Conservation (phyloP, 805 yeast genomes). For the Hanseniaspora lachancei region DNA sequence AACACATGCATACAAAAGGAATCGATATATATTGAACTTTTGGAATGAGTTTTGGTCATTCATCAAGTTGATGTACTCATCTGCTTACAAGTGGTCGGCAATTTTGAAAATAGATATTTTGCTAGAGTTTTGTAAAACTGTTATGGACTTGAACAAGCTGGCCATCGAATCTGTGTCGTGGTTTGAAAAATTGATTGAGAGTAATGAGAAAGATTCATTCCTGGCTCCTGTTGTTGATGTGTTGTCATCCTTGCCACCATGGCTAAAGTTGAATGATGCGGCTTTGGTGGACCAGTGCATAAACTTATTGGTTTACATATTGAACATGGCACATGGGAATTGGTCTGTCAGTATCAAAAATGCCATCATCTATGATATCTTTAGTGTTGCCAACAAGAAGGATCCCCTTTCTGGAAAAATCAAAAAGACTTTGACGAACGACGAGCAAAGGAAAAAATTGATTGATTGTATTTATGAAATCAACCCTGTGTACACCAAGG, state of each 20-base stretch:
- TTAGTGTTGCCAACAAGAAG: constrained; percentile 57
- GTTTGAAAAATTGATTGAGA: constrained; percentile 3
- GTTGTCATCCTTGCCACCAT: constrained; percentile 53
- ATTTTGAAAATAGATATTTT: constrained; percentile 42
- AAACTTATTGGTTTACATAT: constrained; percentile 47
- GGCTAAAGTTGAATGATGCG: constrained; percentile 74
- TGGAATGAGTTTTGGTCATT: constrained; percentile 71
- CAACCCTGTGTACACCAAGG: constrained; percentile 5
- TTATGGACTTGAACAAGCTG: constrained; percentile 60
- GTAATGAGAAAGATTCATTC: constrained; percentile 19
- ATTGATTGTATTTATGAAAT: constrained; percentile 6
- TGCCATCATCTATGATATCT: constrained; percentile 45
- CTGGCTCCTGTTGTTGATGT: constrained; percentile 47
- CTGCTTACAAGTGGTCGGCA: constrained; percentile 66
- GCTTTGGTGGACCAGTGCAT: constrained; percentile 59
- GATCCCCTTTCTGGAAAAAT: constrained; percentile 33
- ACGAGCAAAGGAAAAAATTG: constrained; percentile 8
- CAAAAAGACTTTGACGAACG: constrained; percentile 7
- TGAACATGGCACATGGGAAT: constrained; percentile 46
- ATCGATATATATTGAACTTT: constrained; percentile 28
- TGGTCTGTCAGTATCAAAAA: constrained; percentile 28
- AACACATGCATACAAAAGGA: constrained; percentile 18
- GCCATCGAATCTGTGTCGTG: constrained; percentile 45
- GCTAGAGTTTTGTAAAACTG: constrained; percentile 75
- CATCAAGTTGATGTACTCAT: constrained; percentile 50